Conservation (phyloP, 805 yeast genomes). For the Teunomyces aglyptinius region DNA sequence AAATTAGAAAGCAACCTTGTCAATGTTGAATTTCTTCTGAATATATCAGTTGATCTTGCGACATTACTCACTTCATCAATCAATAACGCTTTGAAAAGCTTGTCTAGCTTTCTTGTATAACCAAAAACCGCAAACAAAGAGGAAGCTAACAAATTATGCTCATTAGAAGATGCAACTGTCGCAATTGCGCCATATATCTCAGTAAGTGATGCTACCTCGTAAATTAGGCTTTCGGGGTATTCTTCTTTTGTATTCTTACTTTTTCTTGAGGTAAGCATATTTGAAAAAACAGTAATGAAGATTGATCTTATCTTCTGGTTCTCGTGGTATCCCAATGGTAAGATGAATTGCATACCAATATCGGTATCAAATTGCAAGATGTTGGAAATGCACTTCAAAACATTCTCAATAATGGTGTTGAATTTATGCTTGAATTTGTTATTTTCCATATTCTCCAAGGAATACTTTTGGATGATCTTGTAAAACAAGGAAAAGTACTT, state of each 20-base stretch:
- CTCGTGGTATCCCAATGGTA: slow-evolving; percentile 75
- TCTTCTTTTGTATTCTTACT: slow-evolving; percentile 21
- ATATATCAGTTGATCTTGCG: slow-evolving; percentile 63
- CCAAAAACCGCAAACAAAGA: slow-evolving; percentile 58
- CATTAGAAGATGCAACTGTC: slow-evolving; percentile 61
- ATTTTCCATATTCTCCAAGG: slow-evolving; percentile 19
- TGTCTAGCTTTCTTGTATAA: slow-evolving; percentile 32
- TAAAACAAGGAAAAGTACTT: slow-evolving; percentile 65
- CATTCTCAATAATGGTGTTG: slow-evolving; percentile 56
- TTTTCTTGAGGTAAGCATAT: slow-evolving; percentile 48
- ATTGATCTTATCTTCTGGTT: slow-evolving; percentile 65
- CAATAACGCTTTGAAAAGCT: slow-evolving; percentile 54
- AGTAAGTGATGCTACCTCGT: slow-evolving; percentile 33
- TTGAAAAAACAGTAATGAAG: slow-evolving; percentile 73
- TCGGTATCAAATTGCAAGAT: slow-evolving; percentile 70
- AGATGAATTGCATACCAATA: slow-evolving; percentile 70
- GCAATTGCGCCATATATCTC: slow-evolving; percentile 53
- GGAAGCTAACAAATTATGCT: slow-evolving; percentile 68
- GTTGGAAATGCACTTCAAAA: slow-evolving; percentile 64
- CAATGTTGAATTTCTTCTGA: slow-evolving; percentile 79
- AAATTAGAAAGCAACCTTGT: slow-evolving; percentile 72
- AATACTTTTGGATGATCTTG: slow-evolving; percentile 48
- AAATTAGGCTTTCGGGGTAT: slow-evolving; percentile 25
- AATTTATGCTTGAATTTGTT: slow-evolving; percentile 50
- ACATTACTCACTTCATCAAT: slow-evolving; percentile 61